Percentiles rank a stretch among this genome's conserved stretches.
These are phyloP conservation scores for Podaxis sp. DNA, from an alignment of 768 basidiomycete species.

Conservation along the genomic window DNA sequence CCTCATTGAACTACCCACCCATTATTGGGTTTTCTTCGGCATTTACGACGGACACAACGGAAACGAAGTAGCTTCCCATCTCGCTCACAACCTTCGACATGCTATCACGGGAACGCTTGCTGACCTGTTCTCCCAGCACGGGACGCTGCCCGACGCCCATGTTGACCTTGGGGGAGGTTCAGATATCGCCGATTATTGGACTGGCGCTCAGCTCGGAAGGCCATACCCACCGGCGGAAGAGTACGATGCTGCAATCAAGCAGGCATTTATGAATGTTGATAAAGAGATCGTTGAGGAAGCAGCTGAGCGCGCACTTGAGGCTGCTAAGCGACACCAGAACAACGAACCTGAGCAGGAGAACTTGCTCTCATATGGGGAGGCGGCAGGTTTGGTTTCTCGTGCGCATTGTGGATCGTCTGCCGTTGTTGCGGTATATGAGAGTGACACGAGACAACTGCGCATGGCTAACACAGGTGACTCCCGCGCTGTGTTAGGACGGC, in stretches of 20 bases:
- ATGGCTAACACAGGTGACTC: slow-evolving; percentile 46
- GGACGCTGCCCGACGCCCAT: slow-evolving; percentile 12
- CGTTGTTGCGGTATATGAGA: slow-evolving; percentile 43
- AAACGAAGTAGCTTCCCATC: slow-evolving; percentile 28
- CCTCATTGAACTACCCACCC: slow-evolving; percentile 17
- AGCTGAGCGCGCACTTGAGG: slow-evolving; percentile 24
- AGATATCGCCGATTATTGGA: slow-evolving; percentile 4
- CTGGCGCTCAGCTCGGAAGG: neutral
- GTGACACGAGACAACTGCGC: slow-evolving; percentile 33
- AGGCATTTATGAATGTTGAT: slow-evolving; percentile 38
- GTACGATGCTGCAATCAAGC: slow-evolving; percentile 34
- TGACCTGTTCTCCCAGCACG: slow-evolving; percentile 23
- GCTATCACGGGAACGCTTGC: slow-evolving; percentile 23
- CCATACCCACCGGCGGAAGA: slow-evolving; percentile 26
- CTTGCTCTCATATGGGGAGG: slow-evolving; percentile 24
- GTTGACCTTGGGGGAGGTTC: slow-evolving; percentile 14
- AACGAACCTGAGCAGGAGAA: slow-evolving; percentile 1
- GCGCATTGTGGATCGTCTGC: slow-evolving; percentile 43
- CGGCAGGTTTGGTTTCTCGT: slow-evolving; percentile 27
- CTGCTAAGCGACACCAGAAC: slow-evolving; percentile 11
- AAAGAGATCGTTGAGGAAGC: slow-evolving; percentile 37
- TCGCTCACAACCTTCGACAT: slow-evolving; percentile 29
- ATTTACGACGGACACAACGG: slow-evolving; percentile 33
- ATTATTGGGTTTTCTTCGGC: slow-evolving; percentile 25
- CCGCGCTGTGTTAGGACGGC: slow-evolving; percentile 47